A percentile compares a stretch with the other conserved stretches of the same genome.
phyloP scores from a whole-genome alignment of 2,329 filamentous ascomycete species.

The Thermochaetoides dissita region DNA sequence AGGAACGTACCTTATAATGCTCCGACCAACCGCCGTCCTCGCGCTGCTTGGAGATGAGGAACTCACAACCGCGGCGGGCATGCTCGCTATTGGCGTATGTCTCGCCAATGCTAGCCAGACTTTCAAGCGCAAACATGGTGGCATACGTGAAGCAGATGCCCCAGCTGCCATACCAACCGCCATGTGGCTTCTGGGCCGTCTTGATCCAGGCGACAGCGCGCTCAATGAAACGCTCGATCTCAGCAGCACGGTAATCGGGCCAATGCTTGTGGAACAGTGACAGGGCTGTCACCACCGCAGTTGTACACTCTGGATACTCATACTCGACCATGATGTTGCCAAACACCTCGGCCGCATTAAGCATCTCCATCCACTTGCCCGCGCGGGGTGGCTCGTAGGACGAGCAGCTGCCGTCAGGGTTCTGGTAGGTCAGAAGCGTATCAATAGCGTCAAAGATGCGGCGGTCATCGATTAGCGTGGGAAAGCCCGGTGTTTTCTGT shows the following conservation, averaged over 20 bases:
- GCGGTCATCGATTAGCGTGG: conserved; percentile 57
- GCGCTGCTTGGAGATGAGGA: conserved; percentile 72
- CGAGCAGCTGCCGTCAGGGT: conserved; percentile 69
- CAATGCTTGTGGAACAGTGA: conserved; percentile 70
- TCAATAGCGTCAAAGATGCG: conserved; percentile 81
- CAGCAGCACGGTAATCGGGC: conserved; percentile 61
- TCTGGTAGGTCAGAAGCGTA: conserved; percentile 83
- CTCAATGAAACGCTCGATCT: conserved; percentile 60
- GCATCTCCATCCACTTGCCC: conserved; percentile 61
- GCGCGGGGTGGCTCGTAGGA: conserved; percentile 80
- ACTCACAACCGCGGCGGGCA: conserved; percentile 66
- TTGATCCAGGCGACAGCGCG: conserved; percentile 75
- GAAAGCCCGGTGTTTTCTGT: conserved; percentile 65
- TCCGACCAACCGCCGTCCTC: conserved; percentile 93
- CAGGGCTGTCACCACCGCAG: conserved; percentile 78
- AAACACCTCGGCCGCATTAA: conserved; percentile 95
- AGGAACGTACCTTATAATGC: conserved; percentile 54
- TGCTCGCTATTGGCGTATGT: conserved; percentile 59
- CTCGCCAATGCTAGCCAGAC: conserved; percentile 68
- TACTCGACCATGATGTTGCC: conserved; percentile 98
- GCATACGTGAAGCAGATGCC: conserved; percentile 97
- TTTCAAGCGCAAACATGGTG: conserved; percentile 89
- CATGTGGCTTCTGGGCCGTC: conserved; percentile 59
- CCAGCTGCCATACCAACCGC: conserved; percentile 97
- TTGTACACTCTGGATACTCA: conserved; percentile 95